Evolutionary conservation across 805 yeast species (phyloP), one percentile per base, ranked within the genome.

Genomic region (Geotrichum ghanense): DNA sequence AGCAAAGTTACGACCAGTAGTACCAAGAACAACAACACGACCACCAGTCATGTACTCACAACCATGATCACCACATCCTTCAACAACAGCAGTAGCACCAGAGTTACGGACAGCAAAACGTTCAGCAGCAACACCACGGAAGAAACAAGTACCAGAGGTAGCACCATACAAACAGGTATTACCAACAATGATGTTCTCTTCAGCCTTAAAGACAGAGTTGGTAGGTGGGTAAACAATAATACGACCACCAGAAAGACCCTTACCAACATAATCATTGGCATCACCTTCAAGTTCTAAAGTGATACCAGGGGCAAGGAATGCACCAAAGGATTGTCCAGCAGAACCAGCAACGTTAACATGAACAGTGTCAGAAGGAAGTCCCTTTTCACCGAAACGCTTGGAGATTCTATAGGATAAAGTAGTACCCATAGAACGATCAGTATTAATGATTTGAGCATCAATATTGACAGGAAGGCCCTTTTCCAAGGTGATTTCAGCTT

Each of bases 31-130:
- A 61, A 90, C 87, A 51, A 92, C 95, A 59, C 97, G 79, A 64
- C 98, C 98, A 65, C 98, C 97, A 56, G 97, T 89, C 98, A 90
- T 90, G 70, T 90, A 90, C 70, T 90, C 98, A 71, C 97, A 90
- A 45, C 98, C 98, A 65, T 90, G 97, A 66, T 90, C 96, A 71
- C 98, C 98, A 53, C 85, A 81, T 61, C 95, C 96, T 68, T 90
- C 98, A 54, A 87, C 88, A 51, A 92, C 97, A 53, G 95, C 92
- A 47, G 83, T 83, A 40, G 97, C 97, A 67, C 98, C 98, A 24
- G 97, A 92, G 76, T 90, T 90, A 73, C 98, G 84, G 50, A 90
- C 98, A 17, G 95, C 95, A 65, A 90, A 90, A 67, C 98, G 81
- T 73, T 90, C 98, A 53, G 98, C 97, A 37, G 96, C 97, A 66